phyloP scores from a whole-genome alignment of 2,329 filamentous ascomycete species.

The Alternaria viburni region DNA sequence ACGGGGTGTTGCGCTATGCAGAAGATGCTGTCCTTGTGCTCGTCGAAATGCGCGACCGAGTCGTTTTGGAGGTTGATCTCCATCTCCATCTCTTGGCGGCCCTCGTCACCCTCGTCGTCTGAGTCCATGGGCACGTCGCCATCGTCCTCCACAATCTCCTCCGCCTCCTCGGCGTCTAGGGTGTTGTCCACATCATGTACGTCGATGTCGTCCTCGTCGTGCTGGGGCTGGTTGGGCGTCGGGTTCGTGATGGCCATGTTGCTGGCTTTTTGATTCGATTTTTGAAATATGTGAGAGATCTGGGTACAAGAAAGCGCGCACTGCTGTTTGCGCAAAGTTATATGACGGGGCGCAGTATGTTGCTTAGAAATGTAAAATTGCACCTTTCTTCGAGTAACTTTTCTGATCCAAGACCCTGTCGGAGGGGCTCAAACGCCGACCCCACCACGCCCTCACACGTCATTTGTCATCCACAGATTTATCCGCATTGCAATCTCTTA shows the following conservation, averaged over 20 bases:
- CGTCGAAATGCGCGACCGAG: slow-evolving; percentile 89
- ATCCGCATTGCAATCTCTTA: too few species aligned
- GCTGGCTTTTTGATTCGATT: background rate
- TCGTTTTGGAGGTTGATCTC: slow-evolving; percentile 89
- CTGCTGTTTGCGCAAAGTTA: slow-evolving; percentile 9
- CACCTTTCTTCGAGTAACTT: slow-evolving; percentile 38
- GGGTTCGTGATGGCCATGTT: slow-evolving; percentile 35
- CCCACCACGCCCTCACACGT: slow-evolving; percentile 29
- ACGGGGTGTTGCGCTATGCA: slow-evolving; percentile 91
- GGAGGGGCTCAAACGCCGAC: slow-evolving; percentile 29
- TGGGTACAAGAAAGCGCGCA: background rate
- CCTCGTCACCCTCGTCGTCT: slow-evolving; percentile 64
- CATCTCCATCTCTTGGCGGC: slow-evolving; percentile 61
- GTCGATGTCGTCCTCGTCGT: slow-evolving; percentile 38
- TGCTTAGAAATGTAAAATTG: slow-evolving; percentile 45
- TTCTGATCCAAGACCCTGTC: slow-evolving; percentile 32
- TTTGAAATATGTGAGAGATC: background rate
- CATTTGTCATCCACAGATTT: slow-evolving; percentile 30
- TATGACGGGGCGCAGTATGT: slow-evolving; percentile 12
- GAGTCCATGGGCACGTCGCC: slow-evolving; percentile 83
- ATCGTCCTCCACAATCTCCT: slow-evolving; percentile 73
- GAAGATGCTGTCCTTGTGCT: slow-evolving; percentile 90
- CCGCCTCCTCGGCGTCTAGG: slow-evolving; percentile 77
- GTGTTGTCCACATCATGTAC: slow-evolving; percentile 72
- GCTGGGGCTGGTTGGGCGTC: slow-evolving; percentile 30